phyloP scores from a whole-genome alignment of 164 flowering plant species.

The Nymphaea thermarum region DNA sequence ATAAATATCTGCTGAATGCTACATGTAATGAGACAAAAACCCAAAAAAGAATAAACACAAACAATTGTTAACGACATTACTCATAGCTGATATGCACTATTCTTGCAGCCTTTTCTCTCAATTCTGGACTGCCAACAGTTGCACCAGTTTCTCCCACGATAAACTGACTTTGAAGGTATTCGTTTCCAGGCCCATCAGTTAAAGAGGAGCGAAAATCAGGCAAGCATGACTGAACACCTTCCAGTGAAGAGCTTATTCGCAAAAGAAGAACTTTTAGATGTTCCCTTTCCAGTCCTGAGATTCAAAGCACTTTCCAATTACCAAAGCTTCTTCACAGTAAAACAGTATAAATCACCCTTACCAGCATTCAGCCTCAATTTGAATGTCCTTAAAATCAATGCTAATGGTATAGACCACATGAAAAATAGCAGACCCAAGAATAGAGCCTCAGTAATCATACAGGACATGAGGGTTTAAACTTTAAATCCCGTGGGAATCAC shows the following conservation, averaged over 20 bases:
- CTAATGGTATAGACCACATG: too few relatives aligned
- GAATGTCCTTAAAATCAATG: too few relatives aligned
- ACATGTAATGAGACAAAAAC: not conserved
- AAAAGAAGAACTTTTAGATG: conserved; percentile 94
- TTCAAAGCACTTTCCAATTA: conserved; percentile 3
- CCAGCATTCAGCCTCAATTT: too few relatives aligned
- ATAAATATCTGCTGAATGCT: conserved; percentile 45
- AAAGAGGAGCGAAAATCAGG: conserved; percentile 76
- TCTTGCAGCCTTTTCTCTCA: conserved; percentile 79
- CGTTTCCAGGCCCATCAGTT: conserved; percentile 33
- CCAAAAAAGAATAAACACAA: not conserved
- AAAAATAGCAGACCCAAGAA: too few relatives aligned
- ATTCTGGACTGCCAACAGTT: conserved; percentile 63
- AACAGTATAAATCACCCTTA: too few relatives aligned
- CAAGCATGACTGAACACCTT: conserved; percentile 94
- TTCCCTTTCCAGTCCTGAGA: conserved; percentile 77
- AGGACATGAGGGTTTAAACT: too few relatives aligned
- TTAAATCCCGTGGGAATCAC: too few relatives aligned
- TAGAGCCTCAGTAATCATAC: too few relatives aligned
- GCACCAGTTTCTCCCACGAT: conserved; percentile 92
- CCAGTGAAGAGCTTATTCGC: conserved; percentile 81
- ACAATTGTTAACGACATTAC: conserved; percentile 23
- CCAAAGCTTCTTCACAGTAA: too few relatives aligned
- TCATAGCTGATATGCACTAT: conserved; percentile 69
- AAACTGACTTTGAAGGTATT: conserved; percentile 25